phyloP scores from a whole-genome alignment of 2,329 filamentous ascomycete genomes.

The Curvularia verruculosa region DNA sequence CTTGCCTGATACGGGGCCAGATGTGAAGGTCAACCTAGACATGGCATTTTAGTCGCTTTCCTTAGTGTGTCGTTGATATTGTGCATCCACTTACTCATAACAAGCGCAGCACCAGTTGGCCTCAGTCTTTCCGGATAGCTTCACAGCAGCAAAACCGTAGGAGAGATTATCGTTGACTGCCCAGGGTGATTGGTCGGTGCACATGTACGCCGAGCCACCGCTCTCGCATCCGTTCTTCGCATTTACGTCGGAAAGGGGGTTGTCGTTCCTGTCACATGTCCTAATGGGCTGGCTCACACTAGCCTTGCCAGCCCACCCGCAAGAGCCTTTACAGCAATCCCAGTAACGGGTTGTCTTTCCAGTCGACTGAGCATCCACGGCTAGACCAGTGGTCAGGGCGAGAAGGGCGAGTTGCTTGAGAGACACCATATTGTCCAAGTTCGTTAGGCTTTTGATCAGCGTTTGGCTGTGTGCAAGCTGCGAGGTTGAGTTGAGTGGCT shows the following conservation, averaged over 20 bases:
- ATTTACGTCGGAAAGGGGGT: slow-evolving; percentile 59
- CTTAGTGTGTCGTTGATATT: neutral
- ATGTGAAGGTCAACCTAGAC: slow-evolving; percentile 61
- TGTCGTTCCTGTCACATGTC: slow-evolving; percentile 63
- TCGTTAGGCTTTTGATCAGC: neutral
- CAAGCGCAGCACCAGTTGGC: slow-evolving; percentile 69
- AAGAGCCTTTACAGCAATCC: slow-evolving; percentile 75
- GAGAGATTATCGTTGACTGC: slow-evolving; percentile 63
- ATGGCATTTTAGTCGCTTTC: slow-evolving; percentile 8
- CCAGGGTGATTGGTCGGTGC: slow-evolving; percentile 67
- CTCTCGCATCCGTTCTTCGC: slow-evolving; percentile 60
- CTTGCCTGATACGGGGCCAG: slow-evolving; percentile 62
- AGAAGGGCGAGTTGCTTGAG: slow-evolving; percentile 38
- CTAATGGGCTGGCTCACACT: slow-evolving; percentile 58
- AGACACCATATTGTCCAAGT: slow-evolving; percentile 31
- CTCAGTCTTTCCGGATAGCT: slow-evolving; percentile 61
- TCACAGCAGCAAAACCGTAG: slow-evolving; percentile 70
- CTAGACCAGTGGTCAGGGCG: slow-evolving; percentile 34
- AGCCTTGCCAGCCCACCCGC: slow-evolving; percentile 65
- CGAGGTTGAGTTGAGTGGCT: neutral
- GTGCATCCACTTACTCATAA: slow-evolving; percentile 54
- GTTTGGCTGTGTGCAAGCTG: neutral
- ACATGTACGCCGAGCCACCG: slow-evolving; percentile 63
- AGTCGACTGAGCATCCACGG: slow-evolving; percentile 36
- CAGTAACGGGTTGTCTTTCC: slow-evolving; percentile 48